These are phyloP conservation scores for Sclerotinia spermophila DNA, from an alignment of 2,329 filamentous ascomycete genomes.

Conservation along the genomic window DNA sequence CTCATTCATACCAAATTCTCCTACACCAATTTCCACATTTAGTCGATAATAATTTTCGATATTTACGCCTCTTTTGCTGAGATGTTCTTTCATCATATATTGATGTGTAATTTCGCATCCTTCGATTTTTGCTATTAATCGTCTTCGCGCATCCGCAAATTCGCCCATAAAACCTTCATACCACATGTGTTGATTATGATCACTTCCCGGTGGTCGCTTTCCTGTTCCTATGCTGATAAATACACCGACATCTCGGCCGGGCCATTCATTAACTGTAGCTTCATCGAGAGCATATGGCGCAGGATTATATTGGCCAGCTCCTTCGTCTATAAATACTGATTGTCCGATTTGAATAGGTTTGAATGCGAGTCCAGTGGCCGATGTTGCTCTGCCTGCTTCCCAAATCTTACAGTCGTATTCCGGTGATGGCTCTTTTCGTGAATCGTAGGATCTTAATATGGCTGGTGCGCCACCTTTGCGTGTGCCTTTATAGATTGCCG, in stretches of 20 bases:
- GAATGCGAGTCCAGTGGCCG: constrained; percentile 85
- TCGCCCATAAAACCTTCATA: constrained; percentile 92
- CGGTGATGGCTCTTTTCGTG: constrained; percentile 81
- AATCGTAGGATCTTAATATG: constrained; percentile 90
- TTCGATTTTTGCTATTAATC: constrained; percentile 88
- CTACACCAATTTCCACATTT: constrained; percentile 95
- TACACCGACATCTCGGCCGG: constrained; percentile 84
- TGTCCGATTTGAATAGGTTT: constrained; percentile 94
- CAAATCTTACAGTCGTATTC: constrained; percentile 95
- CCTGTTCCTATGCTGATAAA: constrained; percentile 95
- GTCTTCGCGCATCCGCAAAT: constrained; percentile 83
- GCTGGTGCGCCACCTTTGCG: constrained; percentile 63
- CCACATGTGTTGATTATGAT: constrained; percentile 75
- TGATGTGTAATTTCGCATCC: constrained; percentile 89
- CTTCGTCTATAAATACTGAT: constrained; percentile 90
- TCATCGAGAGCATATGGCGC: constrained; percentile 83
- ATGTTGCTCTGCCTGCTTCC: constrained; percentile 95
- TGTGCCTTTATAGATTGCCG: constrained; percentile 85
- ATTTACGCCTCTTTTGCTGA: constrained; percentile 74
- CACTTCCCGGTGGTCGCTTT: constrained; percentile 66
- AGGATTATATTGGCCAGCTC: constrained; percentile 87
- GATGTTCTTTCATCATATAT: constrained; percentile 75
- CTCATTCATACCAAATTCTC: constrained; percentile 98
- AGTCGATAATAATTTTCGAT: constrained; percentile 89
- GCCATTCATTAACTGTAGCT: constrained; percentile 90